phyloP scores from a whole-genome alignment of 768 basidiomycete species.

The Pleurotus tuber-regium region DNA sequence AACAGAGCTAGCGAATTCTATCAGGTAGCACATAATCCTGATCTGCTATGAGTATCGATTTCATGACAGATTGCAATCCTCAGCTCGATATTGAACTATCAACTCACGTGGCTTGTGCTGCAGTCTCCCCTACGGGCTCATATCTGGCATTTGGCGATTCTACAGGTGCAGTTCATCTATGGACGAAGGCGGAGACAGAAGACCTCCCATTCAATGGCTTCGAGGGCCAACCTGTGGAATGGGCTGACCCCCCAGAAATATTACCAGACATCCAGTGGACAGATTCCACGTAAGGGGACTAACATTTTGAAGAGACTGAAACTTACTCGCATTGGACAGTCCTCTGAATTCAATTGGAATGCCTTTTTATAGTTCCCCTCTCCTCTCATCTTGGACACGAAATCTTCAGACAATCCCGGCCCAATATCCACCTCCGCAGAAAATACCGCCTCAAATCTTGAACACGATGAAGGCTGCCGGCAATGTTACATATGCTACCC shows the following conservation, averaged over 20 bases:
- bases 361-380: constrained; percentile 72
- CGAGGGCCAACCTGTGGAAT: constrained; percentile 81
- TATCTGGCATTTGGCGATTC: constrained; percentile 93
- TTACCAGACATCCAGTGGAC: constrained; percentile 78
- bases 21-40: constrained; percentile 49
- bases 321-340: constrained; percentile 37
- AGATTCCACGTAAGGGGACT: constrained; percentile 69
- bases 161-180: constrained; percentile 78
- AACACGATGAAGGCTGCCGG: constrained; percentile 83
- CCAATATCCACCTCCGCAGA: constrained; percentile 65
- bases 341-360: constrained; percentile 88
- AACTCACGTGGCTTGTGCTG: constrained; percentile 75
- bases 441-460: constrained; percentile 79
- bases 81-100: constrained; percentile 58
- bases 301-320: not conserved
- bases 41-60: not conserved
- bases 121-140: constrained; percentile 83
- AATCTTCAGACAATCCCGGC: constrained; percentile 36
- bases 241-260: constrained; percentile 73
- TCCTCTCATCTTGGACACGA: constrained; percentile 73
- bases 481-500: constrained; percentile 83
- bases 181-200: constrained; percentile 69
- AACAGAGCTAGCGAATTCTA: constrained; percentile 71
- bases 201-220: constrained; percentile 84
- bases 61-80: constrained; percentile 4